Evolutionary conservation across 768 basidiomycete species (phyloP), one percentile per base, ranked within the genome.

Genomic region (Dacryopinax spathularia): DNA sequence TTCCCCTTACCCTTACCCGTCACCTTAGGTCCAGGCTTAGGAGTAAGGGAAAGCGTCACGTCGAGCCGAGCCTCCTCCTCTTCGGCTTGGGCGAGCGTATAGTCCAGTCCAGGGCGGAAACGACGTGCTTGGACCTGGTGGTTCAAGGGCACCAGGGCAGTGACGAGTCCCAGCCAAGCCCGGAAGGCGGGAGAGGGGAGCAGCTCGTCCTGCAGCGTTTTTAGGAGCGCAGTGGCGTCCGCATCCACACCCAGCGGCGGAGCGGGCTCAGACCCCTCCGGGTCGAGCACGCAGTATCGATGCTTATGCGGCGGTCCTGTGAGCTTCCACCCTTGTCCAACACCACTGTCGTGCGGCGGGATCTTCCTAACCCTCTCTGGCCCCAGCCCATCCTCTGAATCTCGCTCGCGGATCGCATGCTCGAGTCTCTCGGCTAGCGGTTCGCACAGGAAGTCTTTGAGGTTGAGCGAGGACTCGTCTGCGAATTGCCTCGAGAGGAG

Each of bases 271-370:
- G 60, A 37, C 22, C 44, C 61, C 7, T 63, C 44, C 10, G 69
- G 62, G 31, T 74, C 73, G 29, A 94, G 84, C 2, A 81, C 79
- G 73, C 89, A 87, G 78, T 93, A 97, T 34, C 95, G 89, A 81
- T 90, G 91, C 73, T 94, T 92, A 73, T 94, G 92, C 31, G 95
- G 91, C 0, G 95, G 95, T 1, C 94, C 92, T 69, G 83, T 83
- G 70, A 89, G 69, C 15, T 71, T 69, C 92, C 93, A 98, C 6
- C 75, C 78, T 33, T 75, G 75, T 15, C 64, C 44, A 1, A 74
- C 69, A 15, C 92, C 93, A 9, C 82, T 75, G n/a, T 74, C 75
- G 68, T 96, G 92, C 12, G 81, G 69, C 0, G 91, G 86, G 60
- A 94, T 78, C 39, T 74, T 76, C 4, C 76, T 76, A 9, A 70